Conservation (phyloP, 768 basidiomycete genomes). For the Basidioascus undulatus region DNA sequence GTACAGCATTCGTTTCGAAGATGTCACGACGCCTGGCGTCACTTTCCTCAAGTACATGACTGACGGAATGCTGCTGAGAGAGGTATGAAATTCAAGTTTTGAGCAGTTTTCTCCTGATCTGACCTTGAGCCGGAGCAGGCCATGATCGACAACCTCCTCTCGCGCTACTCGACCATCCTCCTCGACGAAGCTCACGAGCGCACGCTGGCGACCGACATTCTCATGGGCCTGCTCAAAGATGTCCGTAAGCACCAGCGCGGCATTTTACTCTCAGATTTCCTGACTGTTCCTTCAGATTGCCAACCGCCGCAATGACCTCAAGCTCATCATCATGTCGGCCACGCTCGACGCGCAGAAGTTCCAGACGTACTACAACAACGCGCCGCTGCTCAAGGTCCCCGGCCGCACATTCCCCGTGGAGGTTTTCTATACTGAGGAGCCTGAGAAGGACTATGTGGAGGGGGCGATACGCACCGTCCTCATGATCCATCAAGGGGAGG, state of each 20-base stretch:
- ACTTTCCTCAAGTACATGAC: conserved; percentile 99
- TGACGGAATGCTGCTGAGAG: conserved; percentile 54
- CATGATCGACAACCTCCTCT: conserved; percentile 84
- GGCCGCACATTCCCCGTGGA: conserved; percentile 89
- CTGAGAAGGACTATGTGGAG: conserved; percentile 88
- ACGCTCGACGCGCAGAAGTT: conserved; percentile 93
- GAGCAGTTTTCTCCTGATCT: not conserved
- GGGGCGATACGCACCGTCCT: conserved; percentile 86
- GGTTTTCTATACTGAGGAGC: conserved; percentile 76
- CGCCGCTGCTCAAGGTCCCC: conserved; percentile 27
- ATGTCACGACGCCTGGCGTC: conserved; percentile 67
- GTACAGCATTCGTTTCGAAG: conserved; percentile 95
- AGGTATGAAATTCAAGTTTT: too few relatives aligned
- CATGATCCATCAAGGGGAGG: conserved; percentile 92
- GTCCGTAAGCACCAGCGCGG: conserved; percentile 10
- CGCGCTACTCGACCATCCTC: conserved; percentile 88
- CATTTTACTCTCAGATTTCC: not conserved
- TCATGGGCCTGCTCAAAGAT: conserved; percentile 84
- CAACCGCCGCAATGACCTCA: conserved; percentile 59
- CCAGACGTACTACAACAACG: conserved; percentile 58
- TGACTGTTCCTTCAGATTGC: conserved; percentile 26
- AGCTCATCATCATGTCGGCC: conserved; percentile 95
- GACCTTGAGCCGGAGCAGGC: conserved; percentile 75
- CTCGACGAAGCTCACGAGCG: conserved; percentile 98
- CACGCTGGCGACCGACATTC: conserved; percentile 87